Evolutionary conservation across 148 eudicot species (phyloP), one percentile per base, ranked within the genome.

Genomic region (Rhododendron simsii): DNA sequence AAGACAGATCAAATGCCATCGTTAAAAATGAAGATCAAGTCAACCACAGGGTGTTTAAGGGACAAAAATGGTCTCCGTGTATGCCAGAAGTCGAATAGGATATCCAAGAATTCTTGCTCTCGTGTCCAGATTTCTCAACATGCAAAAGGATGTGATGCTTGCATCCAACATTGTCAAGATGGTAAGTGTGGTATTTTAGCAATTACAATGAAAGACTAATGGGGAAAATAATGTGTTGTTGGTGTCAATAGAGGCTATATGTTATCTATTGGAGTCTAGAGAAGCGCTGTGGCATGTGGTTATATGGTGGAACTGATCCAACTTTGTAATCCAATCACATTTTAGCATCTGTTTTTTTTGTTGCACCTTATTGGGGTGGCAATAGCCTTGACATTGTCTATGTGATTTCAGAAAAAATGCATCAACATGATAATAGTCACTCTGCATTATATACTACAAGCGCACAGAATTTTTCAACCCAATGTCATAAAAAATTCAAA

Each of bases 1-100:
- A 85, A 84, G 86, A 83, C 81, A 89, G 89, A 89, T 86, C 95
- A 95, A 94, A 95, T 96, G 99, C 98, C 99, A 94, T 94, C 95
- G 78, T 26, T 92, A 87, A 93, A 88, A 84, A 96, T 95, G 99
- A 96, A 94, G 91, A 88, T 90, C 87, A 91, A 91, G 84, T 90
- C 94, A 83, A 87, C 90, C 83, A 85, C 87, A 84, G 91, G 93
- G 81, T 91, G 94, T 91, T 76, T 93, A 81, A 93, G 90, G 93
- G 98, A 91, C 86, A 96, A 92, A 90, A 88, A 84, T 84, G 91
- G 92, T 87, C 93, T 96, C 44, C 94, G 88, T 80, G 92, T 93
- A 75, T 92, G 98, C 90, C 94, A 88, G 59, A 95, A 92, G 80
- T 96, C 99, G 65, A 90, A 81, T 87, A 89, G 88, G 87, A 95